Evolutionary conservation across 495 filamentous ascomycete genomes (phyloP).

Genomic region (Choiromyces venosus): DNA sequence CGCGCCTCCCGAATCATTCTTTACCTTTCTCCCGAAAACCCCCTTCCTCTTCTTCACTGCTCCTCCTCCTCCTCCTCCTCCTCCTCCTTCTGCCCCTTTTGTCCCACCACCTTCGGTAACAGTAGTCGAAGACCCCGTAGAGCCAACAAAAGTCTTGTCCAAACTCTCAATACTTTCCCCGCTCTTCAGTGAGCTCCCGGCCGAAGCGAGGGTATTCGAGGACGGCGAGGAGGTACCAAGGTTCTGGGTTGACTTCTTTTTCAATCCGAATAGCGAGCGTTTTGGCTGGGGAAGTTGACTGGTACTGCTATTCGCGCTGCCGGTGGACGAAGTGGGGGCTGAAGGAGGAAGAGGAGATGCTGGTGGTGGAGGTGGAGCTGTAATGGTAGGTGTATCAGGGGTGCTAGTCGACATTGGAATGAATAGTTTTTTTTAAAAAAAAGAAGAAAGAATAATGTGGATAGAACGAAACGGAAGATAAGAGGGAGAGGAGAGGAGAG

Average conservation of each 20-base stretch:
- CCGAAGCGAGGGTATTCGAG: constrained; percentile 24
- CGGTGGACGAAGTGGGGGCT: constrained; percentile 22
- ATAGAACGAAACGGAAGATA: constrained; percentile 5
- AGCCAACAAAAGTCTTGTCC: constrained; percentile 13
- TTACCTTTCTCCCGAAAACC: constrained; percentile 38
- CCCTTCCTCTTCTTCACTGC: constrained; percentile 31
- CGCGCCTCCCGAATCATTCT: constrained; percentile 21
- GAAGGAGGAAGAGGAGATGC: constrained; percentile 10
- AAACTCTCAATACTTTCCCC: constrained; percentile 36
- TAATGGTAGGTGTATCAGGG: neutral
- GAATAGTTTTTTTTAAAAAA: neutral
- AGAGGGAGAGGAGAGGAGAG: neutral
- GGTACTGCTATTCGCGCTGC: constrained; percentile 1
- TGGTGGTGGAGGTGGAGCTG: constrained; percentile 17
- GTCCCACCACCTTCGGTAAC: neutral
- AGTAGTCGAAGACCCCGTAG: neutral
- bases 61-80: neutral
- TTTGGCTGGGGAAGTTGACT: constrained; percentile 8
- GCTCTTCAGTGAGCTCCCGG: constrained; percentile 23
- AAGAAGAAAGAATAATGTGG: constrained; percentile 6
- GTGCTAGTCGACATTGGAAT: constrained; percentile 27
- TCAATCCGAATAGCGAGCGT: constrained; percentile 33
- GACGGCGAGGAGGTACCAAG: constrained; percentile 28
- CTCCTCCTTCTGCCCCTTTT: neutral
- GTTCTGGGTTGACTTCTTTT: constrained; percentile 36